Evolutionary conservation across 345 rosid genomes (phyloP), one percentile per base, ranked within the genome.

Genomic region (Camelina sativa): DNA sequence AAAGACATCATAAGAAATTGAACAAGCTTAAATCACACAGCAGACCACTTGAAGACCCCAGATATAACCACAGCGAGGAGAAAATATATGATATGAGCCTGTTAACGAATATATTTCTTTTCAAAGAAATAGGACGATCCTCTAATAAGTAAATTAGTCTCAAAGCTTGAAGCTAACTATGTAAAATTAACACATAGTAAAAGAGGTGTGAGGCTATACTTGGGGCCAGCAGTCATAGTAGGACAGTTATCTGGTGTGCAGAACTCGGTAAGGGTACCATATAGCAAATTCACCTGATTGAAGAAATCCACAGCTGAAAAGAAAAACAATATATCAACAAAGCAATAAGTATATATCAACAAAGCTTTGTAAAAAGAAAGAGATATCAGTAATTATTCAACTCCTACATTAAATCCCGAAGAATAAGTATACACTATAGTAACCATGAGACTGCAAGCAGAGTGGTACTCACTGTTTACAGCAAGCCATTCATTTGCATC

Each of bases 171-270:
- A 25, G 30, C 41, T 37, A 37, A 37, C 4, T 38, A 38, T 25
- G 70, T 69, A 11, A 1, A 25, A 48, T 25, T 20, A 52, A 51
- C 30, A 34, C n/a, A 61, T 12, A 44, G 23, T 41, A 32, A 64
- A 48, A 76, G 40, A 73, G 70, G 62, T 23, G 63, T 23, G 62
- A 65, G 51, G 74, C 67, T 87, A 77, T 95, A 95, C 99, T 92
- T 95, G 82, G 99, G 98, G 66, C 99, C 99, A 64, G 99, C 99
- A 71, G 92, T 85, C 99, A 95, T 95, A 63, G 99, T 92, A 80
- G 99, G 92, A 77, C 99, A 95, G 80, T 85, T 90, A 80, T 90
- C 97, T 32, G 94, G 86, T 11, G 98, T 95, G 74, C 99, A 95
- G 84, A 95, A 95, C 82, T 95, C 99, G 4, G 98, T 95, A 53